Conservation (phyloP, 495 filamentous ascomycete species). For the Trichoderma virens region DNA sequence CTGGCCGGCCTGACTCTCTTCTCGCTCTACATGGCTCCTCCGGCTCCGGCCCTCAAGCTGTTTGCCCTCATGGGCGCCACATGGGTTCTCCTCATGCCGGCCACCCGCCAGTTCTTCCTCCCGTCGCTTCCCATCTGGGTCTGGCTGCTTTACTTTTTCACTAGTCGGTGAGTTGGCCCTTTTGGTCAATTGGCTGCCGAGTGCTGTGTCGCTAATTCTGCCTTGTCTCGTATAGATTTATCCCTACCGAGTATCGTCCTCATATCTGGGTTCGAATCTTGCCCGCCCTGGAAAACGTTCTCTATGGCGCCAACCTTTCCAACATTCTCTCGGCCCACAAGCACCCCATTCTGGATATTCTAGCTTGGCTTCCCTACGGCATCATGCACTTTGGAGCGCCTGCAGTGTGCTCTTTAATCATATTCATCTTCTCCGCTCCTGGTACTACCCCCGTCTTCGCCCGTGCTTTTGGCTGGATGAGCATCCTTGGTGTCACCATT, state of each 20-base stretch:
- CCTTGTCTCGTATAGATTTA: constrained; percentile 39
- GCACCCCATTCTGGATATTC: constrained; percentile 67
- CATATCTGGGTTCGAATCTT: constrained; percentile 92
- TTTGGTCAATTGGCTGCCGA: neutral
- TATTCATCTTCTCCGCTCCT: constrained; percentile 84
- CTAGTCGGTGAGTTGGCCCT: constrained; percentile 65
- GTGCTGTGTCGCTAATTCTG: neutral
- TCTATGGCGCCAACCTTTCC: constrained; percentile 92
- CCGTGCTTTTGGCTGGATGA: constrained; percentile 84
- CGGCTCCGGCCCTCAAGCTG: constrained; percentile 67
- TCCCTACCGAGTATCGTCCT: constrained; percentile 75
- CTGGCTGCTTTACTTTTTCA: constrained; percentile 83
- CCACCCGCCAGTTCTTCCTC: constrained; percentile 84
- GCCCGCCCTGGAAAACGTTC: constrained; percentile 91
- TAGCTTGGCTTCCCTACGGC: constrained; percentile 93
- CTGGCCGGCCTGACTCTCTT: constrained; percentile 68
- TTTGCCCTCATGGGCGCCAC: constrained; percentile 57
- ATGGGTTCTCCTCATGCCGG: constrained; percentile 68
- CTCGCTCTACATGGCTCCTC: constrained; percentile 69
- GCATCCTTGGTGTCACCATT: constrained; percentile 72
- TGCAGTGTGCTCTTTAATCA: constrained; percentile 59
- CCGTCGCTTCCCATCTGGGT: constrained; percentile 76
- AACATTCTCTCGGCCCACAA: constrained; percentile 89
- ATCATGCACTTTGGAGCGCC: constrained; percentile 81
- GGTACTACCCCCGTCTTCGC: constrained; percentile 80